Base-by-base conservation (phyloP, 331 rosid species). In the Erythrophleum ivorense region DNA sequence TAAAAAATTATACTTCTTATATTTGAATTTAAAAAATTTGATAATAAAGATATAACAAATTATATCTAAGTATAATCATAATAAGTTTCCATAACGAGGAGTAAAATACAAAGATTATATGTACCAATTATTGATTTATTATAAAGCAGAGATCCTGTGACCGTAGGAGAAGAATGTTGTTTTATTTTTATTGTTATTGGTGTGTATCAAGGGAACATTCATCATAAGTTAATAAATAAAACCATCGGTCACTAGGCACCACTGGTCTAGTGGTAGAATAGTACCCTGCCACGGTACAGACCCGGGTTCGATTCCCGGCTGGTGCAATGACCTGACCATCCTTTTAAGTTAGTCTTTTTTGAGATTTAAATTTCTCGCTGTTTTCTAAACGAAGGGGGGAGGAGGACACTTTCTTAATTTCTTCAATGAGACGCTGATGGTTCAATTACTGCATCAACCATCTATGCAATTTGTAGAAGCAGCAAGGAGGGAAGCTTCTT, bases 201-300 rank as follows among this genome's bases (percentile, higher is more conserved):
- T 24, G 0, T 24, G 29, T 24, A 24, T 24, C 29, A 24, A 24
- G 0, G 1, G 29, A 1, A 24, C 29, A 24, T 24, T 24, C 0
- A 24, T 24, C 29, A 24, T 24, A 24, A 24, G 29, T 24, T 24
- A 24, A 24, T 24, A 24, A 24, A 24, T 24, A 24, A 24, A 24
- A 24, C 29, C 29, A 24, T 1, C 0, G 29, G 0, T 24, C 29
- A 1, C 54, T 0, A 0, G 12, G 85, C 85, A 82, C 81, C 85
- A 76, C 78, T 76, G 85, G 81, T 82, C 85, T 76, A 68, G 85
- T 76, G 73, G 81, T 76, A 82, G 85, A 82, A 82, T 82, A 82
- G 85, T 82, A 82, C 81, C 78, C 85, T 82, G 85, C 85, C 85
- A 82, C 85, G 85, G 78, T 82, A 82, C 85, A 82, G 85, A 82